These are phyloP conservation scores for Pyrenula aspistea DNA, from an alignment of 495 filamentous ascomycete genomes.

Conservation along the genomic window DNA sequence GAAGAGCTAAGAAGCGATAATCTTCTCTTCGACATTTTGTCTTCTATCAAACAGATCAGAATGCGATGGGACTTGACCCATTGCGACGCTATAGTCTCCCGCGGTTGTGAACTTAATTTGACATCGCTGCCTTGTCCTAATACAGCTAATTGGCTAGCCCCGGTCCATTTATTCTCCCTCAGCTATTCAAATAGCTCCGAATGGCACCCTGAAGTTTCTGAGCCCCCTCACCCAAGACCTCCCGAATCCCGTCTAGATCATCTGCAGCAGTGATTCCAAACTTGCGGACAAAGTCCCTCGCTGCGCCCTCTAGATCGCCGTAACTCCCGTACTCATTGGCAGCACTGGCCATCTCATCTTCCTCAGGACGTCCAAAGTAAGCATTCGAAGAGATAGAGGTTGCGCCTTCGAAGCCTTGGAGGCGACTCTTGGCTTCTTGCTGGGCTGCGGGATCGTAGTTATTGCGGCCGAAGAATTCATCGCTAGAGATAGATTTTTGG, in stretches of 20 bases:
- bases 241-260: slow-evolving; percentile 80
- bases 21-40: no score
- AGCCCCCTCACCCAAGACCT: slow-evolving; percentile 74
- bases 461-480: slow-evolving; percentile 94
- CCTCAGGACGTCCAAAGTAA: slow-evolving; percentile 87
- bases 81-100: no score
- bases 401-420: slow-evolving; percentile 88
- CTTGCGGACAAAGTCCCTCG: slow-evolving; percentile 85
- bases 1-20: no score
- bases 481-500: slow-evolving; percentile 94
- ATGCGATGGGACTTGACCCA: no score
- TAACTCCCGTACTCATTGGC: slow-evolving; percentile 53
- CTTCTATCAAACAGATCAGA: no score
- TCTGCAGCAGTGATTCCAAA: slow-evolving; percentile 93
- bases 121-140: no score
- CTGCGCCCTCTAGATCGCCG: slow-evolving; percentile 79
- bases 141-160: no score
- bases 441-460: slow-evolving; percentile 68
- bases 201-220: slow-evolving; percentile 78
- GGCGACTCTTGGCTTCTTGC: slow-evolving; percentile 72
- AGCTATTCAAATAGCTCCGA: slow-evolving; percentile 68
- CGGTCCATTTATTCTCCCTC: no score
- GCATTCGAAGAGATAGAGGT: slow-evolving; percentile 86
- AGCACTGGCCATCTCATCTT: slow-evolving; percentile 28
- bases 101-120: no score